A percentile compares a stretch with the other conserved stretches of the same genome.
phyloP scores from a whole-genome alignment of 2,329 filamentous ascomycete species.

The Tympanopsis confertula region DNA sequence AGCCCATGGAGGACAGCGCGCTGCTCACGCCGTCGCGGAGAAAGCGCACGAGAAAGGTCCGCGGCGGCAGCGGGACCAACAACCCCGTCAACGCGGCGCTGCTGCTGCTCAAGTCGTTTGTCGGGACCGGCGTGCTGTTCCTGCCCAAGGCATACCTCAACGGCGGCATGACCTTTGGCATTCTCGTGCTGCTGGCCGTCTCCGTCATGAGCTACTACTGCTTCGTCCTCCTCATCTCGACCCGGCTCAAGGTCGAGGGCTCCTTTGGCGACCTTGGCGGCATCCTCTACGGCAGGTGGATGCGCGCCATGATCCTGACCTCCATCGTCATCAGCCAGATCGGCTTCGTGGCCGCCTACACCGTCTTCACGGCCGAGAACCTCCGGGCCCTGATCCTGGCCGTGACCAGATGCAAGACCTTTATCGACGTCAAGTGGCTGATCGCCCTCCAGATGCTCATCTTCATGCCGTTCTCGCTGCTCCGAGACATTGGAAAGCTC shows the following conservation, averaged over 20 bases:
- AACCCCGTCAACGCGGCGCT: conserved; percentile 69
- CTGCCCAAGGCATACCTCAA: conserved; percentile 70
- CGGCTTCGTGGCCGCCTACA: conserved; percentile 66
- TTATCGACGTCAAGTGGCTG: conserved; percentile 40
- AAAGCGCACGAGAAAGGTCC: conserved; percentile 39
- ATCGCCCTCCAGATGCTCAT: conserved; percentile 56
- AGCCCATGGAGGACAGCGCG: no score
- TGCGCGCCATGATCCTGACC: conserved; percentile 53
- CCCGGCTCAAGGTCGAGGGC: conserved; percentile 50
- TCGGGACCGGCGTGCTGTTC: conserved; percentile 75
- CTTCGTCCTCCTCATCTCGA: conserved; percentile 61
- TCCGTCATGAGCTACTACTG: conserved; percentile 57
- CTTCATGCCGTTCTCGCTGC: conserved; percentile 56
- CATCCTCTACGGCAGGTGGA: conserved; percentile 48
- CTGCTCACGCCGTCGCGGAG: no score
- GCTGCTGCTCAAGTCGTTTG: conserved; percentile 66
- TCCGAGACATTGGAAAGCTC: conserved; percentile 66
- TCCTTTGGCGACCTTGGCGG: conserved; percentile 66
- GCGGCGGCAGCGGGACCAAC: no score
- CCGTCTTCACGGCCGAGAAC: conserved; percentile 71
- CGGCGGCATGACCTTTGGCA: conserved; percentile 66
- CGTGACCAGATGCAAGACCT: conserved; percentile 37
- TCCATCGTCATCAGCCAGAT: conserved; percentile 67
- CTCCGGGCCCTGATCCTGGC: conserved; percentile 48
- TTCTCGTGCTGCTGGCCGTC: conserved; percentile 52